These are phyloP conservation scores for Penicilliopsis zonata DNA, from an alignment of 495 filamentous ascomycete species.

Conservation along the genomic window DNA sequence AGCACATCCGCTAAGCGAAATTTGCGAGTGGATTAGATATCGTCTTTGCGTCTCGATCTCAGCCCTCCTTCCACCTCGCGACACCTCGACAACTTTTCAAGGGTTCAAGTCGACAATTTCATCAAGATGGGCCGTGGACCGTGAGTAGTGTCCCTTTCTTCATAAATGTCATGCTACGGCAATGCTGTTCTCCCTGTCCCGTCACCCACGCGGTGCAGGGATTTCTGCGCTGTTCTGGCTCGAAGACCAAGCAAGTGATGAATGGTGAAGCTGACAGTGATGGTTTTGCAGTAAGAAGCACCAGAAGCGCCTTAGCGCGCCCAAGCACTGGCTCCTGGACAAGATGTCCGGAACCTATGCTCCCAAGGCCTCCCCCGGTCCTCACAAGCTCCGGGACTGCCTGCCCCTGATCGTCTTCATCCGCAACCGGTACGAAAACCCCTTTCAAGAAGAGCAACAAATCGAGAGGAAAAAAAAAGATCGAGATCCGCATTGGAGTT, in stretches of 20 bases:
- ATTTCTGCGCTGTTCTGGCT: no score
- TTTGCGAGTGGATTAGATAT: conserved; percentile 15
- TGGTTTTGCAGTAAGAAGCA: conserved; percentile 77
- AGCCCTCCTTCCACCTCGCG: conserved; percentile 14
- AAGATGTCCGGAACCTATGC: conserved; percentile 97
- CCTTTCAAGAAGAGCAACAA: not conserved
- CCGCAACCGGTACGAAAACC: conserved; percentile 61
- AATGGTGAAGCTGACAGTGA: conserved; percentile 18
- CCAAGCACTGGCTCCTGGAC: conserved; percentile 98
- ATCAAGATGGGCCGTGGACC: conserved; percentile 56
- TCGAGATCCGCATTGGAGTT: conserved; percentile 1
- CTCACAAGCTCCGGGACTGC: conserved; percentile 98
- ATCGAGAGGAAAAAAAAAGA: conserved; percentile 8
- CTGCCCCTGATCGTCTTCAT: conserved; percentile 98
- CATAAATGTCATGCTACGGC: no score
- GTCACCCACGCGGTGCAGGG: no score
- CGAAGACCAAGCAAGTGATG: no score
- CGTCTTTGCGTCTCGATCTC: conserved; percentile 6
- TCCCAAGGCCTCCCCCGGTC: conserved; percentile 89
- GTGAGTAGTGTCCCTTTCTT: no score
- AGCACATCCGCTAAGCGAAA: conserved; percentile 27
- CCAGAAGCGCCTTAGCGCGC: conserved; percentile 97
- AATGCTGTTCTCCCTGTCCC: no score
- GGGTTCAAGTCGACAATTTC: conserved; percentile 32
- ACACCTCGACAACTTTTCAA: conserved; percentile 31